A percentile compares a stretch with the other conserved stretches of the same genome.
Conservation (phyloP, 2,329 filamentous ascomycete genomes). For the Penicillium decumbens region DNA sequence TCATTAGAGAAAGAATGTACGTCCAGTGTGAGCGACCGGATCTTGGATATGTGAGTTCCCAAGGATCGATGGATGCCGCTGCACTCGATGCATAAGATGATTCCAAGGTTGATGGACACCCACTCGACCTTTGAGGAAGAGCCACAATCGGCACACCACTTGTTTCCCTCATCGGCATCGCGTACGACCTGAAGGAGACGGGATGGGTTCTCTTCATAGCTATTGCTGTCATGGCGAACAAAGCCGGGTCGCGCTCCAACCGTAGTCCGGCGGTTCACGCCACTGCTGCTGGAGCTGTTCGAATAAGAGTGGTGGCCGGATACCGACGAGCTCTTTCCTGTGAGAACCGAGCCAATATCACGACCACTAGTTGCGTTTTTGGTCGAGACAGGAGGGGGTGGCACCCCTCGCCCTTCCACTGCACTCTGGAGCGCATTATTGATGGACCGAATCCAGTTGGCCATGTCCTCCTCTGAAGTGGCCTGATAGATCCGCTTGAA, state of each 20-base stretch:
- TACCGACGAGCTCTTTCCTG: conserved; percentile 73
- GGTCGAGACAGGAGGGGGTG: conserved; percentile 43
- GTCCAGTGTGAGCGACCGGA: conserved; percentile 89
- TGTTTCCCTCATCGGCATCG: conserved; percentile 87
- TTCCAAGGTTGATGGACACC: conserved; percentile 97
- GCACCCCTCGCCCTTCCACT: conserved; percentile 70
- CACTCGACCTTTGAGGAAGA: conserved; percentile 92
- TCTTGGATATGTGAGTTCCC: conserved; percentile 95
- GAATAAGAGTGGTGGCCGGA: conserved; percentile 52
- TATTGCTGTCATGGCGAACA: conserved; percentile 63
- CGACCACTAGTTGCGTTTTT: conserved; percentile 60
- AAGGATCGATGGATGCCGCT: conserved; percentile 95
- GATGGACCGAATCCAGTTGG: conserved; percentile 89
- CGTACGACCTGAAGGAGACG: conserved; percentile 82
- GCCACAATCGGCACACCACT: conserved; percentile 89
- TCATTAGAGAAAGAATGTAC: conserved; percentile 95
- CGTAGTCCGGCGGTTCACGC: conserved; percentile 78
- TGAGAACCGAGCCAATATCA: conserved; percentile 88
- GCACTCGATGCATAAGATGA: conserved; percentile 95
- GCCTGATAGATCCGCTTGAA: conserved; percentile 96
- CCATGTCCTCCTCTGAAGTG: conserved; percentile 97
- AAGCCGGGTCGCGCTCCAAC: conserved; percentile 81
- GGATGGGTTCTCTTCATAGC: conserved; percentile 75
- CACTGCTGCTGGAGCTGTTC: conserved; percentile 47
- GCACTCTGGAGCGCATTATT: conserved; percentile 97